A percentile compares a stretch with the other conserved stretches of the same genome.
These are phyloP conservation scores for Cytauxzoon felis DNA, from an alignment of 169 alveolate genomes.

Conservation along the genomic window DNA sequence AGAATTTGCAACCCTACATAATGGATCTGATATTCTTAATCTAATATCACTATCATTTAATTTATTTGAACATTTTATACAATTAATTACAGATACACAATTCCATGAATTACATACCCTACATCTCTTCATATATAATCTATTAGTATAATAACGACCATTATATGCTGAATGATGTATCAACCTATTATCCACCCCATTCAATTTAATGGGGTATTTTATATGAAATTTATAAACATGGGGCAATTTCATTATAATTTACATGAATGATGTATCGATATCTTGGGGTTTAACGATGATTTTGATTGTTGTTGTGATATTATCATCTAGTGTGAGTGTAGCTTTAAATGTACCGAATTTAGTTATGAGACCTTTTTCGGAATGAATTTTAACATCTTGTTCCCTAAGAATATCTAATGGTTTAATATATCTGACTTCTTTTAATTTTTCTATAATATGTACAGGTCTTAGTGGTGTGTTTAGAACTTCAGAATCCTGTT, in stretches of 20 bases:
- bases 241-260: neutral
- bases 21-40: conserved; percentile 46
- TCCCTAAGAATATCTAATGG: conserved; percentile 60
- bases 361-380: conserved; percentile 30
- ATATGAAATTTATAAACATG: neutral
- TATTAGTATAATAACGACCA: conserved; percentile 51
- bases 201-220: neutral
- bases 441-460: conserved; percentile 36
- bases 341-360: conserved; percentile 39
- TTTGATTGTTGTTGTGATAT: conserved; percentile 7
- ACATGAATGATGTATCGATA: conserved; percentile 5
- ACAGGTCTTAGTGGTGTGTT: conserved; percentile 38
- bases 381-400: conserved; percentile 51
- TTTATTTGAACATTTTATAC: conserved; percentile 28
- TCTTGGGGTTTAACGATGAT: conserved; percentile 33
- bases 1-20: conserved; percentile 29
- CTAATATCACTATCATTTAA: conserved; percentile 49
- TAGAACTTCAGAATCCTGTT: conserved; percentile 16
- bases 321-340: conserved; percentile 34
- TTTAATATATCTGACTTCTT: conserved; percentile 9
- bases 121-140: conserved; percentile 58
- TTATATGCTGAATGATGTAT: conserved; percentile 48
- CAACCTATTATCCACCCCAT: conserved; percentile 3
- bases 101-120: conserved; percentile 38
- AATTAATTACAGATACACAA: conserved; percentile 28